Percentiles rank a stretch among this genome's conserved stretches.
These are phyloP conservation scores for Strobilomyces echinocephalus DNA, from an alignment of 768 basidiomycete species.

Conservation along the genomic window DNA sequence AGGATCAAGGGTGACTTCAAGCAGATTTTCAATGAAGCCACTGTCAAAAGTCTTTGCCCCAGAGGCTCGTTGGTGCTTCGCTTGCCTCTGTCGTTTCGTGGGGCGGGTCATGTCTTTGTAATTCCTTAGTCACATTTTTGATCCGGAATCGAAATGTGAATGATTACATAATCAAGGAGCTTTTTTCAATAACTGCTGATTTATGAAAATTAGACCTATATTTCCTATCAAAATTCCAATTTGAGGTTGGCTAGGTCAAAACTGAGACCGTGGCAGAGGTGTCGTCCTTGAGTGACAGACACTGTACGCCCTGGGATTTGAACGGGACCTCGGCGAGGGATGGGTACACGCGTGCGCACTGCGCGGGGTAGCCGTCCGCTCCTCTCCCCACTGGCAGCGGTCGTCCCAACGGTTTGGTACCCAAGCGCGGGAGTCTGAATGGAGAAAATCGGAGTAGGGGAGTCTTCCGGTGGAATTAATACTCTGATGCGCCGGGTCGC, in stretches of 20 bases:
- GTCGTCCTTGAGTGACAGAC: no score
- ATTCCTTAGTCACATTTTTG: no score
- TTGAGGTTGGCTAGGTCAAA: no score
- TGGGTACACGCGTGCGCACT: no score
- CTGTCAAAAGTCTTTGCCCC: neutral
- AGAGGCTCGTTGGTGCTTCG: neutral
- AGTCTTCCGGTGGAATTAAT: constrained; percentile 1
- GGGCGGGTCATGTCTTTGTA: neutral
- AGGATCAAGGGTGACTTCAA: no score
- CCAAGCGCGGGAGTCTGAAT: neutral
- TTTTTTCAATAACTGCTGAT: no score
- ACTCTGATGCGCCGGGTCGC: neutral
- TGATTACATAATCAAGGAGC: no score
- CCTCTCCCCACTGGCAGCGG: neutral
- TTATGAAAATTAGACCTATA: no score
- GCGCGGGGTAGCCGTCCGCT: neutral
- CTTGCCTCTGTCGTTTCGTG: neutral
- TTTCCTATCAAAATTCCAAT: no score
- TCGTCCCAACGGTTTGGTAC: neutral
- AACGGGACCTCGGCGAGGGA: neutral
- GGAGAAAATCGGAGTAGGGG: neutral
- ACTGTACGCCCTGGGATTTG: no score
- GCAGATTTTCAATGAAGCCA: neutral
- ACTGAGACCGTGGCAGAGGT: no score
- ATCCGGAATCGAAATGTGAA: no score